These are phyloP conservation scores for Hymenoscyphus infarciens DNA, from an alignment of 2,329 filamentous ascomycete genomes.

Conservation along the genomic window DNA sequence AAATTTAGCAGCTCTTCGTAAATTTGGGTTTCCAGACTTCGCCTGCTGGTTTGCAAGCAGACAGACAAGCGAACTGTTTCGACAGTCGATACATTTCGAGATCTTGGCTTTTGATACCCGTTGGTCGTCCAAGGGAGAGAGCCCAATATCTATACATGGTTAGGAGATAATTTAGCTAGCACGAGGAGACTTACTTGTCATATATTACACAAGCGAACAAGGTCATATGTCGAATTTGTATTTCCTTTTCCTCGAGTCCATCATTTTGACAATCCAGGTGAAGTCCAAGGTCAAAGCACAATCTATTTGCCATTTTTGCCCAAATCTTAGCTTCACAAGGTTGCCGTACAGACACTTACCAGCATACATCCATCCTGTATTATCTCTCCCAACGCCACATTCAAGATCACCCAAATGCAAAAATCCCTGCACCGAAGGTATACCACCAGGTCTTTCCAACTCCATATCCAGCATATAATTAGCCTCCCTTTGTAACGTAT, in stretches of 20 bases:
- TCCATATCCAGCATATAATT: constrained; percentile 53
- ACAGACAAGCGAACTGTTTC: constrained; percentile 43
- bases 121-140: constrained; percentile 51
- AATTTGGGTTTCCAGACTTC: constrained; percentile 40
- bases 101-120: constrained; percentile 51
- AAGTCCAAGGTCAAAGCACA: constrained; percentile 47
- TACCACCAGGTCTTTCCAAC: constrained; percentile 49
- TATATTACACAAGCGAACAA: constrained; percentile 51
- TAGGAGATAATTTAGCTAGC: background rate
- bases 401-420: constrained; percentile 51
- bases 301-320: constrained; percentile 41
- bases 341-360: constrained; percentile 36
- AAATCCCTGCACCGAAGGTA: constrained; percentile 50
- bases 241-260: constrained; percentile 44
- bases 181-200: constrained; percentile 40
- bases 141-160: constrained; percentile 42
- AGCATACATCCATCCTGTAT: constrained; percentile 53
- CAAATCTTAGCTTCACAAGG: background rate
- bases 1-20: constrained; percentile 51
- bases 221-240: constrained; percentile 47
- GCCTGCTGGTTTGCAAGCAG: constrained; percentile 38
- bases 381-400: constrained; percentile 51
- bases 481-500: constrained; percentile 50
- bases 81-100: constrained; percentile 46
- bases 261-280: constrained; percentile 44